phyloP scores from a whole-genome alignment of 495 filamentous ascomycete genomes.

The Aspergillus baeticus region DNA sequence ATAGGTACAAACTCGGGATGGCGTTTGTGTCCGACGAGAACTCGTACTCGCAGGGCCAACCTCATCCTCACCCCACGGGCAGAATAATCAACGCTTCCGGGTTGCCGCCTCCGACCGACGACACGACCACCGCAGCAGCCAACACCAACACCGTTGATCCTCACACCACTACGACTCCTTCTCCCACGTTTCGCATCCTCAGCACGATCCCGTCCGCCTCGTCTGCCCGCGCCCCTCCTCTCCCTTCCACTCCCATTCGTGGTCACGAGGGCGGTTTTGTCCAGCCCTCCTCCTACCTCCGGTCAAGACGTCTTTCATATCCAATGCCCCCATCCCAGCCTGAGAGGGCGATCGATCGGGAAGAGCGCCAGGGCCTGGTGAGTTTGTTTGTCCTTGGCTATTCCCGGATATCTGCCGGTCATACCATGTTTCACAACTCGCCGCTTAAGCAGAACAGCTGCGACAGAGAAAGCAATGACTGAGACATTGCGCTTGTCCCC shows the following conservation, averaged over 20 bases:
- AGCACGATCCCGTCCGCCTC: constrained; percentile 6
- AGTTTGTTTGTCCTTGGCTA: constrained; percentile 34
- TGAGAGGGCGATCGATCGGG: constrained; percentile 76
- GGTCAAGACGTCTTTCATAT: constrained; percentile 54
- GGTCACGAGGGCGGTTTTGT: constrained; percentile 61
- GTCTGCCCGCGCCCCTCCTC: constrained; percentile 8
- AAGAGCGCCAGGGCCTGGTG: constrained; percentile 92
- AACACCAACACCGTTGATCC: constrained; percentile 2
- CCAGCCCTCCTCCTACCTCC: constrained; percentile 83
- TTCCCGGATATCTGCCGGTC: constrained; percentile 10
- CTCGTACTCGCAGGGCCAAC: constrained; percentile 1
- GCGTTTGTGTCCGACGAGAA: background rate
- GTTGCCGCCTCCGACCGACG: constrained; percentile 22
- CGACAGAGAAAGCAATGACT: background rate
- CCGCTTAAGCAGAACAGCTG: background rate
- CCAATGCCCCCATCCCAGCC: constrained; percentile 57
- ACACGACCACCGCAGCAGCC: constrained; percentile 10
- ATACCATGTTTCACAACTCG: background rate
- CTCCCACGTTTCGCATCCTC: constrained; percentile 7
- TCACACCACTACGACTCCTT: background rate
- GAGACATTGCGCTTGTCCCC: background rate
- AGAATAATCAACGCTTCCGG: constrained; percentile 24
- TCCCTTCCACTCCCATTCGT: constrained; percentile 8
- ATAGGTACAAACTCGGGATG: background rate
- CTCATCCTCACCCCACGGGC: constrained; percentile 22